Percentiles rank a stretch among this genome's conserved stretches.
phyloP scores from a whole-genome alignment of 306 rosid species.

The Lagenaria siceraria region DNA sequence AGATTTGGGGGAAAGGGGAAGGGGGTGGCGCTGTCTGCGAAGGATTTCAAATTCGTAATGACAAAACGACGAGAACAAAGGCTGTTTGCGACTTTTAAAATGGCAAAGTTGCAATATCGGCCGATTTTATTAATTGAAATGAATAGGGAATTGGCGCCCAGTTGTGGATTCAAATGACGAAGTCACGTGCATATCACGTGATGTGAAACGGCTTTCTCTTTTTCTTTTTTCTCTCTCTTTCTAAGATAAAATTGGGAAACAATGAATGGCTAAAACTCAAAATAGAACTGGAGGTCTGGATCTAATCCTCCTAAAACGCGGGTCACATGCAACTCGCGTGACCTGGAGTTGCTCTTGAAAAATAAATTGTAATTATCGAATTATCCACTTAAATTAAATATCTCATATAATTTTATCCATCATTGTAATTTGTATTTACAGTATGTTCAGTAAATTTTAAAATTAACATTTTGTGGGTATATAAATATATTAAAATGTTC shows the following conservation, averaged over 20 bases:
- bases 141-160: slow-evolving; percentile 5
- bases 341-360: not conserved
- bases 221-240: not conserved
- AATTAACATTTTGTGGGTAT: too few relatives aligned
- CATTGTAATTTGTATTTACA: too few relatives aligned
- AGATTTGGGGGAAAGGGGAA: not conserved
- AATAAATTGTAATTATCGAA: not conserved
- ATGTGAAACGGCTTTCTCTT: not conserved
- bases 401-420: not conserved
- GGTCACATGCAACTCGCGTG: slow-evolving; percentile 5
- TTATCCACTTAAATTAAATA: not conserved
- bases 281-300: not conserved
- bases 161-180: slow-evolving; percentile 5
- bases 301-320: not conserved
- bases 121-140: not conserved
- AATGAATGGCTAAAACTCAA: not conserved
- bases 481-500: too few relatives aligned
- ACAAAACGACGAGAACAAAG: not conserved
- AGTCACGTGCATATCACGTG: slow-evolving; percentile 7
- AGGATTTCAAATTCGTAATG: slow-evolving; percentile 4
- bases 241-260: not conserved
- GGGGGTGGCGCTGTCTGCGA: not conserved
- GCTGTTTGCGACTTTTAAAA: not conserved
- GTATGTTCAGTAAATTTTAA: too few relatives aligned
- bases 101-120: not conserved